Evolutionary conservation across 2,329 filamentous ascomycete species (phyloP).

Genomic region (Alternaria sp.): DNA sequence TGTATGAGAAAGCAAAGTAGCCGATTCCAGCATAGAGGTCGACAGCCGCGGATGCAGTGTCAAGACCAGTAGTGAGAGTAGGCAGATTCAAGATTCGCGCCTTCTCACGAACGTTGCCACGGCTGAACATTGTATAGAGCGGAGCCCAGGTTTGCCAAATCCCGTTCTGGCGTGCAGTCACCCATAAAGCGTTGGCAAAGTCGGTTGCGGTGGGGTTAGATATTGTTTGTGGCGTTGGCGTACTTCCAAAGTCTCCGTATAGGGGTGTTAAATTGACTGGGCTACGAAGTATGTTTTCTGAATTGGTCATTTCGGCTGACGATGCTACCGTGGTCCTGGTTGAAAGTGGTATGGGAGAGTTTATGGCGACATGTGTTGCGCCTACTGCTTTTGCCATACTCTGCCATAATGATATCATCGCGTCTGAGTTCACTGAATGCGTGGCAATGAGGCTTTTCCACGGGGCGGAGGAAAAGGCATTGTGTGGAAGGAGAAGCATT

Average conservation of each 20-base stretch:
- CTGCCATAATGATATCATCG: slow-evolving; percentile 37
- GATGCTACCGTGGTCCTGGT: not conserved
- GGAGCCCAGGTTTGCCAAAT: slow-evolving; percentile 89
- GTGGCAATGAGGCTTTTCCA: slow-evolving; percentile 48
- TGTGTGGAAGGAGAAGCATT: slow-evolving; percentile 64
- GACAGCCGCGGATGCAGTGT: slow-evolving; percentile 56
- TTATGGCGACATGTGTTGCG: slow-evolving; percentile 67
- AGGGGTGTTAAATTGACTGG: slow-evolving; percentile 76
- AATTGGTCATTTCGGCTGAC: not conserved
- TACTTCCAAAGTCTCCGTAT: slow-evolving; percentile 76
- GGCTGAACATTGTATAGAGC: slow-evolving; percentile 90
- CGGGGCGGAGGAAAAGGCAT: slow-evolving; percentile 51
- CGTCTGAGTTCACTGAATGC: slow-evolving; percentile 31
- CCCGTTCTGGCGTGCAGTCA: slow-evolving; percentile 75
- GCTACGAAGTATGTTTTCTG: slow-evolving; percentile 74
- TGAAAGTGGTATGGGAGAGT: slow-evolving; percentile 62
- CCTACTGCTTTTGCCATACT: slow-evolving; percentile 51
- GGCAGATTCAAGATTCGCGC: slow-evolving; percentile 70
- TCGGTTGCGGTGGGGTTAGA: slow-evolving; percentile 55
- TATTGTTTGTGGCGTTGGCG: slow-evolving; percentile 27
- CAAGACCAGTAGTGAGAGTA: slow-evolving; percentile 28
- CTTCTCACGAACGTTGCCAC: slow-evolving; percentile 91
- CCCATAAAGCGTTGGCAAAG: slow-evolving; percentile 79
- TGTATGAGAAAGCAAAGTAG: slow-evolving; percentile 90
- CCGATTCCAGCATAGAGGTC: slow-evolving; percentile 94